These are phyloP conservation scores for Cubamyces lactineus DNA, from an alignment of 768 basidiomycete genomes.

Conservation along the genomic window DNA sequence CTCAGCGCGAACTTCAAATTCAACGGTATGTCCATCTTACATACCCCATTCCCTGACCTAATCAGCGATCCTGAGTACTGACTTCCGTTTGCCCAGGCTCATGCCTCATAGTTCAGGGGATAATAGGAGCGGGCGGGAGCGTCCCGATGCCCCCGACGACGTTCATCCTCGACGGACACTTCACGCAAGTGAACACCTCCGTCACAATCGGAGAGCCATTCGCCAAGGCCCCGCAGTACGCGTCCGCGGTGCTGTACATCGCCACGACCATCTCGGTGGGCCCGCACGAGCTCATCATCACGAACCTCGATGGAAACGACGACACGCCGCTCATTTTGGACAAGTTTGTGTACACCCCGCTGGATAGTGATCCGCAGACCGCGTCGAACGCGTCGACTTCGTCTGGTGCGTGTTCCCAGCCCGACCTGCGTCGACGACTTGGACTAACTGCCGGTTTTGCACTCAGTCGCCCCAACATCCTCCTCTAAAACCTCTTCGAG, in stretches of 20 bases:
- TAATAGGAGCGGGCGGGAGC: background rate
- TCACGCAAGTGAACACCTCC: constrained; percentile 5
- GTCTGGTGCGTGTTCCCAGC: background rate
- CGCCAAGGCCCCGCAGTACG: background rate
- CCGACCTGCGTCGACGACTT: too few species aligned
- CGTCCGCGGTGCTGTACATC: constrained; percentile 1
- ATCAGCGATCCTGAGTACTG: too few species aligned
- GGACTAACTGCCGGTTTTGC: too few species aligned
- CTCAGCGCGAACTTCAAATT: constrained; percentile 17
- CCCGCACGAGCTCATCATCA: constrained; percentile 15
- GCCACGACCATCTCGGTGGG: constrained; percentile 3
- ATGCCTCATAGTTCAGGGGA: background rate
- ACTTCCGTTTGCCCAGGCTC: background rate
- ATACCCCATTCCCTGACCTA: too few species aligned
- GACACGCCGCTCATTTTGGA: constrained; percentile 3
- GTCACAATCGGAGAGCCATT: background rate
- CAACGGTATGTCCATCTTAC: background rate
- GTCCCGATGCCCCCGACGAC: constrained; percentile 10
- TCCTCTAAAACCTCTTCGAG: too few species aligned
- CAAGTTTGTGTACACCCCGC: background rate
- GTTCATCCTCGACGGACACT: constrained; percentile 15
- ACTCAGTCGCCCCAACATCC: too few species aligned
- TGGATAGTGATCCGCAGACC: background rate
- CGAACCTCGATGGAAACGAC: constrained; percentile 1
- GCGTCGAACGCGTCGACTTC: background rate